Conservation (phyloP, 768 basidiomycete species). For the Psilocybe cubensis region DNA sequence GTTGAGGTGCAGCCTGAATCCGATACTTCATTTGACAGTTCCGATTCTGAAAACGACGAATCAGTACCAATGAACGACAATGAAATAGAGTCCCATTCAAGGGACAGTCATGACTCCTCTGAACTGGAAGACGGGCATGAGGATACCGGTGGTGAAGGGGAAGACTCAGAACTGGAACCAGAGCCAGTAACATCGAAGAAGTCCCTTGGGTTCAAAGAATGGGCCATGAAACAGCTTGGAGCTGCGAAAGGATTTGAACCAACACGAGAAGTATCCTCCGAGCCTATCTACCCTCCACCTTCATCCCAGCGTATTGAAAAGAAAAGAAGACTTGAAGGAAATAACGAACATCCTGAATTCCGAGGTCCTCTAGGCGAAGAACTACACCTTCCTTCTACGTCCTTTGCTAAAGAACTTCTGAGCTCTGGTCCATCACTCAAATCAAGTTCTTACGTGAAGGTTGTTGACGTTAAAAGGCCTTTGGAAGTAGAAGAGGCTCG, state of each 20-base stretch:
- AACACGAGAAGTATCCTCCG: conserved; percentile 18
- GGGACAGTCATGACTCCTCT: conserved; percentile 52
- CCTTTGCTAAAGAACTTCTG: conserved; percentile 58
- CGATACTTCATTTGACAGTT: conserved; percentile 76
- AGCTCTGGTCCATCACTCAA: conserved; percentile 16
- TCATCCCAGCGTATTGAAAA: conserved; percentile 38
- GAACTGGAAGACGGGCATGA: conserved; percentile 25
- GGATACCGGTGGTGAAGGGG: conserved; percentile 29
- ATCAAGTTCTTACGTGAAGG: conserved; percentile 37
- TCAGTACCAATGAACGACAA: conserved; percentile 39
- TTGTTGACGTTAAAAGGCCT: conserved; percentile 62
- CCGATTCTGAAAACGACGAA: conserved; percentile 71
- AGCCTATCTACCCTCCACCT: conserved; percentile 1
- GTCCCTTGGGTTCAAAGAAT: conserved; percentile 74
- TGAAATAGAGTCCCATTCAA: conserved; percentile 60
- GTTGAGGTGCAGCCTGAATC: conserved; percentile 44
- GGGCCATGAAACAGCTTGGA: conserved; percentile 83
- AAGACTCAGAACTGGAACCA: conserved; percentile 24
- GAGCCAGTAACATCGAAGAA: conserved; percentile 29
- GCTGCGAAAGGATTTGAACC: conserved; percentile 41
- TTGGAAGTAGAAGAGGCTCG: conserved; percentile 76
- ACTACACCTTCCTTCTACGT: conserved; percentile 65
- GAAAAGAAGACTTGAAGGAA: conserved; percentile 48
- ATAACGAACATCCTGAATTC: conserved; percentile 41
- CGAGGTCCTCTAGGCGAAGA: conserved; percentile 84